Conservation (phyloP, 2,329 filamentous ascomycete genomes). For the Phialocephala sp. region DNA sequence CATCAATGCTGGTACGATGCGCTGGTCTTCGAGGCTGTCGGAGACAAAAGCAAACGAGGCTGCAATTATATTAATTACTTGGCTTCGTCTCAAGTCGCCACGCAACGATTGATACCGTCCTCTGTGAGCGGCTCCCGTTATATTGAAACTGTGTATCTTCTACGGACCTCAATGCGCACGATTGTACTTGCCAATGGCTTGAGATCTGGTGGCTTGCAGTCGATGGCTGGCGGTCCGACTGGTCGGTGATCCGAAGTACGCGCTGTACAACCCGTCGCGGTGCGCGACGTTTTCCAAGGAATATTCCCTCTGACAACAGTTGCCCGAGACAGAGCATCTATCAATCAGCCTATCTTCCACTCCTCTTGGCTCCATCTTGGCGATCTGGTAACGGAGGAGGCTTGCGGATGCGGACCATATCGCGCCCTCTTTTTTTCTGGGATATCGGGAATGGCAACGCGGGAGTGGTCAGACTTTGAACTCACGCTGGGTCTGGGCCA, state of each 20-base stretch:
- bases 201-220: slow-evolving; percentile 17
- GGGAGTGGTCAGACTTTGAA: slow-evolving; percentile 16
- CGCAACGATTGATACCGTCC: slow-evolving; percentile 30
- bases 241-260: slow-evolving; percentile 14
- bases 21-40: slow-evolving; percentile 39
- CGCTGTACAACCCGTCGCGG: neutral
- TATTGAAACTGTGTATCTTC: slow-evolving; percentile 23
- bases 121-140: neutral
- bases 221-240: slow-evolving; percentile 30
- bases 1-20: slow-evolving; percentile 40
- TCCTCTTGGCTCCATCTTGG: neutral
- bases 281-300: slow-evolving; percentile 11
- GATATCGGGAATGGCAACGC: slow-evolving; percentile 4
- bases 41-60: slow-evolving; percentile 16
- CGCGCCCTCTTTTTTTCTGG: neutral
- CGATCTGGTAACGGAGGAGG: neutral
- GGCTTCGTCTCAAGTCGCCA: slow-evolving; percentile 40
- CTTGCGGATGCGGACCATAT: slow-evolving; percentile 12
- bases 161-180: slow-evolving; percentile 9
- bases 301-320: slow-evolving; percentile 14
- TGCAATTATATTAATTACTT: slow-evolving; percentile 34
- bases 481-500: slow-evolving; percentile 14
- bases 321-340: slow-evolving; percentile 18
- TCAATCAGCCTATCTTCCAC: slow-evolving; percentile 4
- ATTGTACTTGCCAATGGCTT: slow-evolving; percentile 14